Base-by-base conservation (phyloP, 108 stramenopile genomes). In the Parietichytrium sp. region DNA sequence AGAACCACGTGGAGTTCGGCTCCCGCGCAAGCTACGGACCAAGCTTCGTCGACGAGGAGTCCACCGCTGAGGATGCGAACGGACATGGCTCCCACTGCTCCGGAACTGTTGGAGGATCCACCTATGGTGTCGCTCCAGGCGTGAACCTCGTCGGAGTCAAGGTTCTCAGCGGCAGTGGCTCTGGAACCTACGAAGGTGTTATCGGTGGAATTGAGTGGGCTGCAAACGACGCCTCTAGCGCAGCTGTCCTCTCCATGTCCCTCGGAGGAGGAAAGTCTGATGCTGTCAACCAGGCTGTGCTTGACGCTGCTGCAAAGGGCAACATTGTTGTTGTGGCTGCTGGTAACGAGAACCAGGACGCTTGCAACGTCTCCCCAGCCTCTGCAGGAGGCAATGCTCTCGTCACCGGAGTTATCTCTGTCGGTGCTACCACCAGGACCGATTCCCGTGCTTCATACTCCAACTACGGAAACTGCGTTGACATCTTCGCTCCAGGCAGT, bases 81-180 rank as follows among this genome's bases (percentile, higher is more conserved):
- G 80, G 55, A 16, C 84, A 84, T 47, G 84, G 84, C 13, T 72
- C 80, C n/a, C 84, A 84, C 81, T 54, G 54, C 45, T 20, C 80
- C 23, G 84, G 84, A 20, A 84, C 84, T 2, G 78, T 51, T 27
- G 80, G 42, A 20, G 84, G 80, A 3, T 12, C 48, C 15, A 61
- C 45, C 23, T 15, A 48, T 15, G 80, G 80, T 23, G 54, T 81
- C 16, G 54, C 52, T 10, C n/a, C 25, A 0, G 80, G 26, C 26
- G 49, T 50, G 27, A 51, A 16, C 84, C 4, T 81, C 33, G 7
- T 81, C 10, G 80, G 54, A 15, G 47, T 81, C 45, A 45, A 48
- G 30, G 54, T 84, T 15, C 42, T 84, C 18, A 16, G 18, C 45
- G 48, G 20, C 29, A 27, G 54, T n/a, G 80, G 53, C 7, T 25